Conservation (phyloP, 441 rosid species). For the Adansonia rubrostipa region DNA sequence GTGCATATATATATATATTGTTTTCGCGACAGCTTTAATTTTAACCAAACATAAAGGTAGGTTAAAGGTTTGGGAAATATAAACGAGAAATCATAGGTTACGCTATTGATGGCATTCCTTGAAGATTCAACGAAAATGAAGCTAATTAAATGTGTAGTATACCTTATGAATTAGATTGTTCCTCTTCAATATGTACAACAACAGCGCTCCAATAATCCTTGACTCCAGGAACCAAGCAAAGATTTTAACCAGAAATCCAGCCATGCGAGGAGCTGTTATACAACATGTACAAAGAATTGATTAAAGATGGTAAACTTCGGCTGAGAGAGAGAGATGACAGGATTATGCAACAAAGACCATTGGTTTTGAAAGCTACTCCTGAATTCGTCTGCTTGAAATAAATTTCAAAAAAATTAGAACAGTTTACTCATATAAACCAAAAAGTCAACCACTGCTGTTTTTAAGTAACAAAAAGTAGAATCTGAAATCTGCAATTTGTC, state of each 20-base stretch:
- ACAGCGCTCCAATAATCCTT: slow-evolving; percentile 43
- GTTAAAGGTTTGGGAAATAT: not conserved
- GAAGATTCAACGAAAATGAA: not conserved
- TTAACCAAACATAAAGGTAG: not conserved
- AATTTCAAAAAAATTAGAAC: not conserved
- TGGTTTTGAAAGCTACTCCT: not conserved
- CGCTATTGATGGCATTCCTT: not conserved
- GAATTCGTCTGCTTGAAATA: no score
- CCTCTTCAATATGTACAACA: slow-evolving; percentile 52
- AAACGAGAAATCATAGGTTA: not conserved
- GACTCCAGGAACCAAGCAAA: slow-evolving; percentile 67
- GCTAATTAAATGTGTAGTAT: not conserved
- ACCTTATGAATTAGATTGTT: slow-evolving; percentile 64
- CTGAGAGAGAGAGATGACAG: no score
- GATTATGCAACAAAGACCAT: not conserved
- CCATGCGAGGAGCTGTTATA: slow-evolving; percentile 58
- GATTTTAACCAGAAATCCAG: slow-evolving; percentile 58
- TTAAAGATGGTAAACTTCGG: not conserved
- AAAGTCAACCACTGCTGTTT: not conserved
- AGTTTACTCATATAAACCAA: not conserved
- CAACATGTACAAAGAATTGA: not conserved
- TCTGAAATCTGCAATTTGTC: not conserved
- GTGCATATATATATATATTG: no score
- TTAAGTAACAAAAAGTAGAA: no score
- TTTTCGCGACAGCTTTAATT: not conserved